phyloP scores from a whole-genome alignment of 306 rosid species.

The Abrus pulchellus region DNA sequence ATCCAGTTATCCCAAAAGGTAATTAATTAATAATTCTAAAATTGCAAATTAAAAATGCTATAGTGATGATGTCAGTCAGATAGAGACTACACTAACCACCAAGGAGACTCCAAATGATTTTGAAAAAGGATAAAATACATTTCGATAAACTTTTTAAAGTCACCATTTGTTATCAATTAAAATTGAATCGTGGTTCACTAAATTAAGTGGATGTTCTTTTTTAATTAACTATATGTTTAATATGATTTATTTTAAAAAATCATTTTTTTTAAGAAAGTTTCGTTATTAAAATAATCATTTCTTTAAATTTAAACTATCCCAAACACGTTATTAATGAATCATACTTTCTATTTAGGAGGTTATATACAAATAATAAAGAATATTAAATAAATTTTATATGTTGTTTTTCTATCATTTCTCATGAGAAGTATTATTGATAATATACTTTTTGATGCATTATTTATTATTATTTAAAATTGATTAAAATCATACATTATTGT shows the following conservation, averaged over 20 bases:
- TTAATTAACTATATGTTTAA: neutral
- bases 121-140: neutral
- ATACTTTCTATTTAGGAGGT: neutral
- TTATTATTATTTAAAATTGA: neutral
- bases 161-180: neutral
- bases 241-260: neutral
- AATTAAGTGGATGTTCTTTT: neutral
- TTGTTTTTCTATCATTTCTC: neutral
- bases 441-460: neutral
- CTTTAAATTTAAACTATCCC: neutral
- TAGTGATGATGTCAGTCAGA: neutral
- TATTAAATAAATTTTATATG: neutral
- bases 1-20: conserved; percentile 23
- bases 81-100: neutral
- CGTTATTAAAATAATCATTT: neutral
- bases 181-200: neutral
- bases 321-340: neutral
- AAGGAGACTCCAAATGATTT: neutral
- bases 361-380: neutral
- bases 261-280: too few species aligned
- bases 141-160: neutral
- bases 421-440: neutral
- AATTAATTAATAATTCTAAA: neutral
- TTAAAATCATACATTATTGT: neutral
- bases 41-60: neutral